Conservation (phyloP, 1,139 yeast species). For the Eremothecium cymbalariae region DNA sequence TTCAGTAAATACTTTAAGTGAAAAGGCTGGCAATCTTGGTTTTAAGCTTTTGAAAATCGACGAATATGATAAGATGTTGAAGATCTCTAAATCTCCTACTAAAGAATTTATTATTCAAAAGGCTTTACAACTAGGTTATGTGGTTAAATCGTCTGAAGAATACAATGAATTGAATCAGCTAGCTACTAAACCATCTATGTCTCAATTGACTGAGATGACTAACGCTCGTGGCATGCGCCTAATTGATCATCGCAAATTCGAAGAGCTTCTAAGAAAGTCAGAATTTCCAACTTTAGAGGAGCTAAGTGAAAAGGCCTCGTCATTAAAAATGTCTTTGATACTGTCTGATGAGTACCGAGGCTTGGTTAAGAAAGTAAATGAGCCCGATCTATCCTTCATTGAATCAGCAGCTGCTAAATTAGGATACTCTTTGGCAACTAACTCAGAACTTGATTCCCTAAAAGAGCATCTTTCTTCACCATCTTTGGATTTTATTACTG, state of each 20-base stretch:
- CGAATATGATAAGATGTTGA: conserved; percentile 8
- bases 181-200: conserved; percentile 10
- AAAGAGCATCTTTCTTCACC: conserved; percentile 20
- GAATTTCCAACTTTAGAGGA: conserved; percentile 12
- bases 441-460: conserved; percentile 12
- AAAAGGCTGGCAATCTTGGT: conserved; percentile 31
- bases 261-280: conserved; percentile 9
- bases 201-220: conserved; percentile 12
- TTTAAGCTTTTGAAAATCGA: conserved; percentile 22
- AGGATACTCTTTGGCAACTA: conserved; percentile 6
- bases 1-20: conserved; percentile 16
- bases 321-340: conserved; percentile 17
- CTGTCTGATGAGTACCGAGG: conserved; percentile 24
- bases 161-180: conserved; percentile 13
- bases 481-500: conserved; percentile 21
- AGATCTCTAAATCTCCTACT: conserved; percentile 15
- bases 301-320: conserved; percentile 12
- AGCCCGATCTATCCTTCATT: conserved; percentile 11
- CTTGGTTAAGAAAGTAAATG: conserved; percentile 9
- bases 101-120: conserved; percentile 14
- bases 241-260: conserved; percentile 10
- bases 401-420: conserved; percentile 4
- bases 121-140: conserved; percentile 12
- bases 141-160: conserved; percentile 13
- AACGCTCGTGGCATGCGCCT: conserved; percentile 10